Evolutionary conservation across 2,329 filamentous ascomycete genomes (phyloP).

Genomic region (Penicillium concentricum): DNA sequence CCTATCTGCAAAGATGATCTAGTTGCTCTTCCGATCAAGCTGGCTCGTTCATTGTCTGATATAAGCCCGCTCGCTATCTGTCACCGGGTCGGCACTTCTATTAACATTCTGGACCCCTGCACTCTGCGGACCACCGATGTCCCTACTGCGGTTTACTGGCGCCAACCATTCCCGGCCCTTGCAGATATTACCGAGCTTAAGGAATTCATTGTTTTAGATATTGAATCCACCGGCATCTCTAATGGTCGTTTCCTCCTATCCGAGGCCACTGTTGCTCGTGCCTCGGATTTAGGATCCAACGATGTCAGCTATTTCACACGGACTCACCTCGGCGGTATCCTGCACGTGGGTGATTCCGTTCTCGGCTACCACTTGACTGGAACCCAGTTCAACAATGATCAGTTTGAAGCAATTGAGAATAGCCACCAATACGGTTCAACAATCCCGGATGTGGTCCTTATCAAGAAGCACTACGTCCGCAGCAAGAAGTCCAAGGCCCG

Average conservation of each 20-base stretch:
- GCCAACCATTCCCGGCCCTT: conserved; percentile 78
- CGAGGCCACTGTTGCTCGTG: conserved; percentile 83
- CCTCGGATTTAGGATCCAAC: conserved; percentile 81
- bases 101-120: conserved; percentile 85
- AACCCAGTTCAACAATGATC: conserved; percentile 86
- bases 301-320: conserved; percentile 85
- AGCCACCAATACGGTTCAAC: conserved; percentile 72
- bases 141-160: conserved; percentile 81
- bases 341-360: conserved; percentile 86
- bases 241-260: conserved; percentile 82
- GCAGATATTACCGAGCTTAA: conserved; percentile 81
- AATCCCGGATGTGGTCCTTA: conserved; percentile 88
- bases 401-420: conserved; percentile 79
- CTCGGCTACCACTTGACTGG: conserved; percentile 92
- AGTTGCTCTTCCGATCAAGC: conserved; percentile 84
- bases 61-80: conserved; percentile 85
- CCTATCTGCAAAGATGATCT: conserved; percentile 97
- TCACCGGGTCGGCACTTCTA: conserved; percentile 80
- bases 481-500: conserved; percentile 79
- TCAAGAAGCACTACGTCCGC: conserved; percentile 94
- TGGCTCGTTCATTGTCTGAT: conserved; percentile 84
- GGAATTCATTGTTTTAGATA: conserved; percentile 94
- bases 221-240: conserved; percentile 72
- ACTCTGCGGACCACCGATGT: conserved; percentile 91
- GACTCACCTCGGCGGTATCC: conserved; percentile 81